Evolutionary conservation across 2,329 filamentous ascomycete genomes (phyloP).

Genomic region (Clonostachys sp.): DNA sequence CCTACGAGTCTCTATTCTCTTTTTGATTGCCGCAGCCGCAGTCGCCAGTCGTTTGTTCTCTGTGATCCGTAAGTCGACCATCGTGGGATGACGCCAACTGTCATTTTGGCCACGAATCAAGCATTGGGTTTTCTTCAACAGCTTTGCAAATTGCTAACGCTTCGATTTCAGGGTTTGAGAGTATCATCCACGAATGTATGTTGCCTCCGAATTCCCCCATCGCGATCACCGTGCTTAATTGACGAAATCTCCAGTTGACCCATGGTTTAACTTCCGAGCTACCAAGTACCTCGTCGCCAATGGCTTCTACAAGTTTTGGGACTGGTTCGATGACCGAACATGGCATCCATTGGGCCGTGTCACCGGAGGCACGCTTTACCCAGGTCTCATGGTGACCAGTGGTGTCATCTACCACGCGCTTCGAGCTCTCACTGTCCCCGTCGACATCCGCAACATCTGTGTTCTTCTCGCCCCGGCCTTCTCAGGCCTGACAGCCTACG

Average conservation of each 20-base stretch:
- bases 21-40: slow-evolving; percentile 85
- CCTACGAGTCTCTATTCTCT: slow-evolving; percentile 84
- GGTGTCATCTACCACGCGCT: slow-evolving; percentile 94
- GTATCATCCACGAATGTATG: slow-evolving; percentile 99
- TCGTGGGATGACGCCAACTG: neutral
- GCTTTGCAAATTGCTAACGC: neutral
- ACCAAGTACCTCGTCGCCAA: slow-evolving; percentile 96
- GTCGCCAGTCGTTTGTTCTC: slow-evolving; percentile 94
- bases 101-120: neutral
- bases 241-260: slow-evolving; percentile 66
- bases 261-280: slow-evolving; percentile 99
- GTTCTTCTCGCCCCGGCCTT: slow-evolving; percentile 92
- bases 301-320: slow-evolving; percentile 99
- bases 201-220: slow-evolving; percentile 18
- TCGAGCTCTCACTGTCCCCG: slow-evolving; percentile 80
- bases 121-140: neutral
- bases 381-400: slow-evolving; percentile 98
- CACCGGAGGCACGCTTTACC: slow-evolving; percentile 97
- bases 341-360: slow-evolving; percentile 98
- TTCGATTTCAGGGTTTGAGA: slow-evolving; percentile 72
- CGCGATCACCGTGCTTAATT: slow-evolving; percentile 14
- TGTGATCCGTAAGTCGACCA: slow-evolving; percentile 75
- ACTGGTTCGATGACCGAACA: slow-evolving; percentile 99
- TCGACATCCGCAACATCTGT: slow-evolving; percentile 98
- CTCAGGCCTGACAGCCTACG: slow-evolving; percentile 89